A percentile compares a stretch with the other conserved stretches of the same genome.
Conservation (phyloP, 2,329 filamentous ascomycete genomes). For the Plenodomus biglobosus region DNA sequence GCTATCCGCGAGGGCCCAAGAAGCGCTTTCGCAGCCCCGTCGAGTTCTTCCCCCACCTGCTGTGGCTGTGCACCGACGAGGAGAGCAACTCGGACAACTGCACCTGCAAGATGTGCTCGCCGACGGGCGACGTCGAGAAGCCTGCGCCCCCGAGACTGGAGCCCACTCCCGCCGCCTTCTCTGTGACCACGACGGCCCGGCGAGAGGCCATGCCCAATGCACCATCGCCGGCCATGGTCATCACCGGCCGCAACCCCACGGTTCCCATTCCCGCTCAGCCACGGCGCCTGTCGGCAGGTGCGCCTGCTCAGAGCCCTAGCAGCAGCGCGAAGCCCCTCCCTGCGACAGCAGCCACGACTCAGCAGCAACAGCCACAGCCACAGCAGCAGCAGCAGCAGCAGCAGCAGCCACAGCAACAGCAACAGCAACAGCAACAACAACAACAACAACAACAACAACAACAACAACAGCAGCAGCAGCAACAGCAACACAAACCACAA, state of each 20-base stretch:
- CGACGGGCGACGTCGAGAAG: slow-evolving; percentile 48
- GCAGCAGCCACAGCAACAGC: slow-evolving; percentile 3
- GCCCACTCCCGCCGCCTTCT: slow-evolving; percentile 22
- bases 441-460: slow-evolving; percentile 3
- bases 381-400: slow-evolving; percentile 17
- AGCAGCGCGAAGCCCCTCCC: too few relatives aligned
- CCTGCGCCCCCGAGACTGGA: slow-evolving; percentile 27
- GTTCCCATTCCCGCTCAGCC: too few relatives aligned
- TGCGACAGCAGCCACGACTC: slow-evolving; percentile 20
- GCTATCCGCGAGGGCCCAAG: slow-evolving; percentile 58
- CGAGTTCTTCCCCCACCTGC: slow-evolving; percentile 62
- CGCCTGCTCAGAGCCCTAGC: slow-evolving; percentile 30
- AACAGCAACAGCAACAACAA: slow-evolving; percentile 14
- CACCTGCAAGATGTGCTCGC: slow-evolving; percentile 59
- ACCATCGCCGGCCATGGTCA: slow-evolving; percentile 21
- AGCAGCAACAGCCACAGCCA: slow-evolving; percentile 4
- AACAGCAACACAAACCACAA: slow-evolving; percentile 3
- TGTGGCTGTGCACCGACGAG: slow-evolving; percentile 59
- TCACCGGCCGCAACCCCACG: too few relatives aligned
- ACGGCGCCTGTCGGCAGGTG: slow-evolving; percentile 21
- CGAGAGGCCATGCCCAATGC: slow-evolving; percentile 25
- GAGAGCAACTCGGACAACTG: slow-evolving; percentile 58
- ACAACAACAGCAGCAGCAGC: slow-evolving; percentile 16
- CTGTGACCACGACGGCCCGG: slow-evolving; percentile 27
- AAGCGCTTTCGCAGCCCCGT: slow-evolving; percentile 61